Evolutionary conservation across 192 early-diverging fungal genomes (phyloP), one percentile per base, ranked within the genome.

Genomic region (Coemansia sp.): DNA sequence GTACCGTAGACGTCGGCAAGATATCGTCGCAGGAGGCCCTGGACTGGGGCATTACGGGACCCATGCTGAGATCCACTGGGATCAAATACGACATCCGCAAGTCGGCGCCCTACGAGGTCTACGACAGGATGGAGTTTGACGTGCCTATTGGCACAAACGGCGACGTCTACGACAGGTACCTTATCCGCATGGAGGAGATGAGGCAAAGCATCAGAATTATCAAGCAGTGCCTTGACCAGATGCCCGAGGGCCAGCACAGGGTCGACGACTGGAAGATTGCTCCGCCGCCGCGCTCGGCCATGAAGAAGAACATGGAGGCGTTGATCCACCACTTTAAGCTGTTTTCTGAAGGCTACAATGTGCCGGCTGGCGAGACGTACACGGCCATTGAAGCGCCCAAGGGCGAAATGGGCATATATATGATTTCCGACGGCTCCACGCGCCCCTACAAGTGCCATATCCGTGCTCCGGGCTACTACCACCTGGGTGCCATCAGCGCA

Each of bases 291-390:
- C 89, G 97, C 62, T 87, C 88, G 19, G 80, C 84, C 70, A 99
- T 99, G 97, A 99, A 99, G 88, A 90, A 96, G 83, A 90, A 89
- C 79, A 99, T 99, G 97, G 97, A 99, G 79, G 93, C 95, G 6
- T 81, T 99, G 56, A 99, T 99, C 66, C 94, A 96, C 75, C 97
- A 99, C 83, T 99, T 99, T 81, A 99, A 99, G 84, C 85, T 97
- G 34, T 99, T 94, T 83, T 95, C 93, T n/a, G 97, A 99, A 83
- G 97, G 97, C 41, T 99, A 90, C 85, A 88, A 94, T 45, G 97
- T 99, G 29, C 97, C 97, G 22, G 79, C 92, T 35, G 97, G 97
- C 40, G 97, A 99, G 83, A 97, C 95, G 6, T 99, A 99, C 85
- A 95, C 94, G 20, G 94, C 89, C 11, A 90, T 97, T 72, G 97